Conservation (phyloP, 108 stramenopile genomes). For the Cylindrotheca fusiformis region DNA sequence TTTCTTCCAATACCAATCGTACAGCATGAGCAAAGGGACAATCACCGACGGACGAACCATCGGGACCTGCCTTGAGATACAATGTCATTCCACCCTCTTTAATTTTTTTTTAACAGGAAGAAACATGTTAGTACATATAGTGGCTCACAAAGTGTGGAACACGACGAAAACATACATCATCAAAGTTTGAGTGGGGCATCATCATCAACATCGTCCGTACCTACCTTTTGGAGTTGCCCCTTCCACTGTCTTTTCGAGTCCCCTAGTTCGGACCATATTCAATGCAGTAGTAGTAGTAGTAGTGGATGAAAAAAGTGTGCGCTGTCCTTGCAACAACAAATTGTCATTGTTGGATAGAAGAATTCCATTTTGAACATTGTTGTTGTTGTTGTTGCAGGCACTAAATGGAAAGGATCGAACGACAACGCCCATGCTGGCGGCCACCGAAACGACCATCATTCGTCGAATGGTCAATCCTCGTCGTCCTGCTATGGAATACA, state of each 20-base stretch:
- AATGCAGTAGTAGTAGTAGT: neutral
- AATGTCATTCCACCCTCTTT: conserved; percentile 83
- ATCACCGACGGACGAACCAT: conserved; percentile 69
- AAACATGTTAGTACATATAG: neutral
- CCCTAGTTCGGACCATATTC: conserved; percentile 44
- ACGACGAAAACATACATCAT: too few species aligned
- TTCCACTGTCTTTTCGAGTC: conserved; percentile 54
- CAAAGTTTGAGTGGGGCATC: too few species aligned
- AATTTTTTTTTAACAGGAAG: conserved; percentile 6
- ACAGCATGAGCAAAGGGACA: conserved; percentile 87
- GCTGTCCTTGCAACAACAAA: too few species aligned
- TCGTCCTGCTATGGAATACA: too few species aligned
- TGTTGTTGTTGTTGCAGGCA: too few species aligned
- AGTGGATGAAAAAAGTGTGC: too few species aligned
- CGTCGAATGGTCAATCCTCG: too few species aligned
- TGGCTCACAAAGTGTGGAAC: neutral
- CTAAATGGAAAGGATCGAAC: too few species aligned
- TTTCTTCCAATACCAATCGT: conserved; percentile 77
- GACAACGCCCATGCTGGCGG: too few species aligned
- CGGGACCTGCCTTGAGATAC: conserved; percentile 67
- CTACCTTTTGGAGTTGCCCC: conserved; percentile 69
- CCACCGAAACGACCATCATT: too few species aligned
- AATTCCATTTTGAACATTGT: too few species aligned
- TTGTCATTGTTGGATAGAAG: too few species aligned
- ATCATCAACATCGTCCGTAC: conserved; percentile 19